Conservation (phyloP, 164 flowering plant species). For the Tetracentron sinense region DNA sequence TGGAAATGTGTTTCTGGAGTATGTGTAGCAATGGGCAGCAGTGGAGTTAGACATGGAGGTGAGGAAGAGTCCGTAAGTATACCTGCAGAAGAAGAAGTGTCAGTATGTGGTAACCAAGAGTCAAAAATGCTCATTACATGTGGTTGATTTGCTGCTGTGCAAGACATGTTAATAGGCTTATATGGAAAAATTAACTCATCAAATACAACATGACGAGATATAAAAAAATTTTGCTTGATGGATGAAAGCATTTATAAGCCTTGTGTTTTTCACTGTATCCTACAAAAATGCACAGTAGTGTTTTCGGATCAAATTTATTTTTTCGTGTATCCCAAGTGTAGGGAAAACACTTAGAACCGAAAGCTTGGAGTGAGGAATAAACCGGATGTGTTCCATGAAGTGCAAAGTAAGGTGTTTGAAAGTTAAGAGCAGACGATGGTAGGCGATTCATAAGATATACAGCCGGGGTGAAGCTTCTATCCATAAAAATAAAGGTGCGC, state of each 20-base stretch:
- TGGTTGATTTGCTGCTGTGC: not conserved
- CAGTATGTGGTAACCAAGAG: not conserved
- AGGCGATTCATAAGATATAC: slow-evolving; percentile 7
- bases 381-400: not conserved
- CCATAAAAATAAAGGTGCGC: slow-evolving; percentile 9
- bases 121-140: not conserved
- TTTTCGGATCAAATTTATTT: slow-evolving; percentile 5
- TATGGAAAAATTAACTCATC: slow-evolving; percentile 2
- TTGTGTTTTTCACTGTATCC: slow-evolving; percentile 4
- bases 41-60: not conserved
- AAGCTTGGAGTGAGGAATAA: slow-evolving; percentile 4
- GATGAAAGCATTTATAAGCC: slow-evolving; percentile 11
- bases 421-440: slow-evolving; percentile 5
- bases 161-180: not conserved
- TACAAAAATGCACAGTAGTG: not conserved
- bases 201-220: too few relatives aligned
- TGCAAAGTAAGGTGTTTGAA: slow-evolving; percentile 3
- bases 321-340: not conserved
- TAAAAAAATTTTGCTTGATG: slow-evolving; percentile 1
- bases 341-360: slow-evolving; percentile 13
- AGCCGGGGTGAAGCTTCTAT: not conserved
- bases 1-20: too few relatives aligned
- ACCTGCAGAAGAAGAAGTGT: not conserved
- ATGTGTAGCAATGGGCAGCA: not conserved
- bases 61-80: too few relatives aligned